Conservation (phyloP, 2,329 filamentous ascomycete genomes). For the Penicillium capsulatum region DNA sequence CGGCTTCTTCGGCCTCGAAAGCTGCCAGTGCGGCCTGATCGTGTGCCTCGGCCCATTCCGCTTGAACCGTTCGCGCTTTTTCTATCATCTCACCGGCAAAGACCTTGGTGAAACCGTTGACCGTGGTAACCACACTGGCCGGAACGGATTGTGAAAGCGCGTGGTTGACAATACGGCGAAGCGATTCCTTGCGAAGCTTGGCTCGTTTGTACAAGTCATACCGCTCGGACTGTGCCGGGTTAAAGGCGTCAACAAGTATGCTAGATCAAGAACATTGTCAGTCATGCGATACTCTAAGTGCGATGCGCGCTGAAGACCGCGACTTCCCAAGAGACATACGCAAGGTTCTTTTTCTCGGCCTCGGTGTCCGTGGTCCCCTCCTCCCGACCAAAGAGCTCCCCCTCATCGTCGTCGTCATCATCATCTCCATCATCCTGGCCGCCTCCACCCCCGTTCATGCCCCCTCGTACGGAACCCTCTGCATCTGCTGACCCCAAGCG, state of each 20-base stretch:
- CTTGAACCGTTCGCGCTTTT: constrained; percentile 59
- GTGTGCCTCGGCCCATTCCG: constrained; percentile 48
- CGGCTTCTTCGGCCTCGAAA: constrained; percentile 55
- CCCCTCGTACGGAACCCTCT: constrained; percentile 33
- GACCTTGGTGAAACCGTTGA: constrained; percentile 62
- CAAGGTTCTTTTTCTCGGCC: constrained; percentile 50
- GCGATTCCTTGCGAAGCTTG: constrained; percentile 49
- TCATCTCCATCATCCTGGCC: constrained; percentile 47
- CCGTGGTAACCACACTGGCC: constrained; percentile 59
- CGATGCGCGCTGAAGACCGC: too few relatives aligned
- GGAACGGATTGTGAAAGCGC: constrained; percentile 65
- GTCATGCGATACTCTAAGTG: constrained; percentile 3
- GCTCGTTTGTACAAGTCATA: constrained; percentile 50
- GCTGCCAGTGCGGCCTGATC: constrained; percentile 52
- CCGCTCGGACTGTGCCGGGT: constrained; percentile 45
- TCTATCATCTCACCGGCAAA: constrained; percentile 65
- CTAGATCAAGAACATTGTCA: constrained; percentile 22
- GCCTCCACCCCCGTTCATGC: constrained; percentile 34
- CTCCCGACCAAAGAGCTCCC: constrained; percentile 44
- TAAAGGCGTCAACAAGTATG: constrained; percentile 47
- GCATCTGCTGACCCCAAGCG: constrained; percentile 34
- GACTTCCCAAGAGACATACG: constrained; percentile 39
- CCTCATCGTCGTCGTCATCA: constrained; percentile 49
- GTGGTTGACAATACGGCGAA: constrained; percentile 60
- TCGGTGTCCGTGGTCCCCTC: constrained; percentile 47